phyloP scores from a whole-genome alignment of 352 stramenopile genomes.

The Phytophthora multivora region DNA sequence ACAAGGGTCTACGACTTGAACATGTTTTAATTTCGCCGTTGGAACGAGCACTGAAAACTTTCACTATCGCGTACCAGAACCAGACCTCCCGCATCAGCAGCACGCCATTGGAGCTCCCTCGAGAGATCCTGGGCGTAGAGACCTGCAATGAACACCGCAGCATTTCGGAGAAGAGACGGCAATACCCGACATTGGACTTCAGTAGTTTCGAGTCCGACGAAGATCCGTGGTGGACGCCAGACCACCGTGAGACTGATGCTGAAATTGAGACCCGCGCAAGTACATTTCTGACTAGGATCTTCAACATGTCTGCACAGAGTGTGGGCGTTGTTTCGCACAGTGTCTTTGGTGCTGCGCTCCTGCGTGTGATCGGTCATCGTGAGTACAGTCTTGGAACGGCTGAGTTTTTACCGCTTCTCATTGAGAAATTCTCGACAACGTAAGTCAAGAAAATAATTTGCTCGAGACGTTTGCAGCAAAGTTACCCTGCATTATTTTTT shows the following conservation, averaged over 20 bases:
- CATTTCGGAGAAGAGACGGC: conserved; percentile 25
- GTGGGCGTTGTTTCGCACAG: conserved; percentile 34
- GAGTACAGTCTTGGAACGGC: conserved; percentile 32
- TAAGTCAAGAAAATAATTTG: neutral
- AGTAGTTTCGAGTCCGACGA: conserved; percentile 21
- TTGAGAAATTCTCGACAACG: conserved; percentile 12
- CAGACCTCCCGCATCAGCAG: conserved; percentile 15
- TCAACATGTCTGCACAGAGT: conserved; percentile 20
- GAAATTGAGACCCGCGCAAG: conserved; percentile 24
- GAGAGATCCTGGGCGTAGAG: conserved; percentile 25
- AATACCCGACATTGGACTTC: conserved; percentile 30
- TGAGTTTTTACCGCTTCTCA: conserved; percentile 35
- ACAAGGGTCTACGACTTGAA: conserved; percentile 15
- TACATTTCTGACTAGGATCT: conserved; percentile 26
- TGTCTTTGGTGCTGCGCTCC: conserved; percentile 31
- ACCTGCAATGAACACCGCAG: conserved; percentile 30
- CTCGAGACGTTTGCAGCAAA: neutral
- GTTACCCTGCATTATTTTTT: too few species aligned
- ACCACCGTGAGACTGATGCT: conserved; percentile 23
- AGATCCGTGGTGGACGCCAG: conserved; percentile 34
- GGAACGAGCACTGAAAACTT: conserved; percentile 28
- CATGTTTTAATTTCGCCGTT: conserved; percentile 33
- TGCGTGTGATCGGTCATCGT: conserved; percentile 33
- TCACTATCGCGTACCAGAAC: conserved; percentile 27
- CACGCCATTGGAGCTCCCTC: conserved; percentile 25